These are phyloP conservation scores for Colletotrichum sojae DNA, from an alignment of 2,329 filamentous ascomycete genomes.

Conservation along the genomic window DNA sequence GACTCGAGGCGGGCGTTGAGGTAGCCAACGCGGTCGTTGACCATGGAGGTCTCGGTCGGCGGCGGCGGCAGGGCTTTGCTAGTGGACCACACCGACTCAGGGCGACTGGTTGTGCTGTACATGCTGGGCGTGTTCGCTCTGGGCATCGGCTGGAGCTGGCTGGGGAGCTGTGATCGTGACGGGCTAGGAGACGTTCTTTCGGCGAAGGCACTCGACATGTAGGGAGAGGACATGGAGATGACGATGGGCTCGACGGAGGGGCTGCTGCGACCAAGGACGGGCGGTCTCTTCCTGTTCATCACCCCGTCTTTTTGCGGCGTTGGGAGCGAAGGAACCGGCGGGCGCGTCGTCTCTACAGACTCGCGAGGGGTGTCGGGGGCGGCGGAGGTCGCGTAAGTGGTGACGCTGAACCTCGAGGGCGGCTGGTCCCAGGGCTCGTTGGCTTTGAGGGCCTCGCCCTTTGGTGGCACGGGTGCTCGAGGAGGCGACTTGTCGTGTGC, in stretches of 20 bases:
- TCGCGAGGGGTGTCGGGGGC: slow-evolving; percentile 57
- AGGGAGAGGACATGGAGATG: slow-evolving; percentile 53
- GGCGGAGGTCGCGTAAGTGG: slow-evolving; percentile 71
- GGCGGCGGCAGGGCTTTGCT: slow-evolving; percentile 74
- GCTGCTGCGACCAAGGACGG: slow-evolving; percentile 45
- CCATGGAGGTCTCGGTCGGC: slow-evolving; percentile 70
- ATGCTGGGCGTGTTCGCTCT: slow-evolving; percentile 25
- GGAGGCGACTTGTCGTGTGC: slow-evolving; percentile 43
- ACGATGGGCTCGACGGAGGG: slow-evolving; percentile 46
- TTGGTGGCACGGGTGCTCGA: neutral
- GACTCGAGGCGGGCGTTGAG: slow-evolving; percentile 77
- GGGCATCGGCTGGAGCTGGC: slow-evolving; percentile 31
- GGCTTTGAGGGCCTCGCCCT: slow-evolving; percentile 10
- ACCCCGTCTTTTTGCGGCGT: slow-evolving; percentile 53
- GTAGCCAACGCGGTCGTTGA: slow-evolving; percentile 75
- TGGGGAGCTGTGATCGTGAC: slow-evolving; percentile 37
- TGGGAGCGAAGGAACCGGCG: slow-evolving; percentile 55
- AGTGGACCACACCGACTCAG: slow-evolving; percentile 53
- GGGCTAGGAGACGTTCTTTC: slow-evolving; percentile 32
- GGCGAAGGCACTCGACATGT: slow-evolving; percentile 47
- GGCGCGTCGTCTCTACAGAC: slow-evolving; percentile 53
- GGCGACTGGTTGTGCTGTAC: slow-evolving; percentile 34
- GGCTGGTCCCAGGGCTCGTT: slow-evolving; percentile 65
- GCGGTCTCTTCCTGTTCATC: slow-evolving; percentile 56
- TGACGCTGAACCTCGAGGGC: slow-evolving; percentile 74